Percentiles rank a stretch among this genome's conserved stretches.
phyloP scores from a whole-genome alignment of 2,329 filamentous ascomycete species.

The Lachnellula hyalina region DNA sequence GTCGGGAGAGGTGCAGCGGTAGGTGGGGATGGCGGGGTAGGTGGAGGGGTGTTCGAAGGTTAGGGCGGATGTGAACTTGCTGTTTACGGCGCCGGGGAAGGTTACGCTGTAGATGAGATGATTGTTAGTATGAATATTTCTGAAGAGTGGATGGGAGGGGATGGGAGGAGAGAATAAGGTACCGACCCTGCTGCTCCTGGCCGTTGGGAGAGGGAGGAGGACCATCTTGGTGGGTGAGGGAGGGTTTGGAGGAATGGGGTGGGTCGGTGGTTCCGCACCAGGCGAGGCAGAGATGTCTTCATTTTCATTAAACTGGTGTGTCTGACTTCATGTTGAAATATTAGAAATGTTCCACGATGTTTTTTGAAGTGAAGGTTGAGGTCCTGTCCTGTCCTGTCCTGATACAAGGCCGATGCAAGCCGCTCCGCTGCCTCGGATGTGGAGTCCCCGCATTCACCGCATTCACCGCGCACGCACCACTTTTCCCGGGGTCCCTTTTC shows the following conservation, averaged over 20 bases:
- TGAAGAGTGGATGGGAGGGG: not conserved
- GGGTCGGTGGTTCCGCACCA: not conserved
- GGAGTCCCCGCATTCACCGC: not conserved
- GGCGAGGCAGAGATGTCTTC: slow-evolving; percentile 7
- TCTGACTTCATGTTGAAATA: not conserved
- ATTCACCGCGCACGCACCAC: too few species aligned
- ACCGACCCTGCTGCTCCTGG: slow-evolving; percentile 14
- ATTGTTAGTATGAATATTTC: not conserved
- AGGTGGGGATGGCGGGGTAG: slow-evolving; percentile 64
- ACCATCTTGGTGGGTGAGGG: slow-evolving; percentile 1
- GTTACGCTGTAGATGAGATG: slow-evolving; percentile 35
- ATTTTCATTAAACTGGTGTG: not conserved
- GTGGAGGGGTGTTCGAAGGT: slow-evolving; percentile 70
- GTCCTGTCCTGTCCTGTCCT: not conserved
- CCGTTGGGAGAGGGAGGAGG: slow-evolving; percentile 14
- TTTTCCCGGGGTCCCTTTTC: too few species aligned
- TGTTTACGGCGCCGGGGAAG: slow-evolving; percentile 94
- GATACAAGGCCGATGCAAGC: not conserved
- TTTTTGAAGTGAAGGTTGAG: not conserved
- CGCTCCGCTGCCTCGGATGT: not conserved
- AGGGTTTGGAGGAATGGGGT: not conserved
- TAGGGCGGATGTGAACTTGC: slow-evolving; percentile 79
- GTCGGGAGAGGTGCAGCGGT: slow-evolving; percentile 78
- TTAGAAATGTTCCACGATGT: not conserved
- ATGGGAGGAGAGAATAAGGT: not conserved